Percentiles rank a stretch among this genome's conserved stretches.
Conservation (phyloP, 2,329 filamentous ascomycete species). For the Alternaria incomplexa region DNA sequence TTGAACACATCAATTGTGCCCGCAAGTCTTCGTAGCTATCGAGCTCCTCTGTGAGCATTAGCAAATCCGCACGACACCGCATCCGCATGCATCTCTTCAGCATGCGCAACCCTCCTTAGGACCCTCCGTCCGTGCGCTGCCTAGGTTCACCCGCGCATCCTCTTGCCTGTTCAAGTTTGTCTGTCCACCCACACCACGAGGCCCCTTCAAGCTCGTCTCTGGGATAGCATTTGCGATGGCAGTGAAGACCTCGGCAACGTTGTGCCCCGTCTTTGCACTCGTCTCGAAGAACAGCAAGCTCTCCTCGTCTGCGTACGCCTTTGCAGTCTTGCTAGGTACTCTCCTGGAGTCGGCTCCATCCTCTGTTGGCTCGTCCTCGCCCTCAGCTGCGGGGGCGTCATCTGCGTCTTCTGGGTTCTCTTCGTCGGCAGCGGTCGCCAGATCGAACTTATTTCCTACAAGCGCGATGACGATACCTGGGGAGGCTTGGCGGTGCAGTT, state of each 20-base stretch:
- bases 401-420: constrained; percentile 58
- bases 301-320: constrained; percentile 93
- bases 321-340: constrained; percentile 88
- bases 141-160: constrained; percentile 81
- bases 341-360: constrained; percentile 79
- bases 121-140: constrained; percentile 71
- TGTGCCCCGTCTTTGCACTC: constrained; percentile 92
- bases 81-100: constrained; percentile 49
- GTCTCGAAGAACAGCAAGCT: constrained; percentile 96
- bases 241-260: constrained; percentile 95
- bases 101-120: constrained; percentile 93
- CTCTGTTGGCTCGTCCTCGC: constrained; percentile 60
- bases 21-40: neutral
- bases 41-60: neutral
- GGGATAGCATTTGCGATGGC: constrained; percentile 98
- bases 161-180: constrained; percentile 63
- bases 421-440: constrained; percentile 61
- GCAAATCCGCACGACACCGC: neutral
- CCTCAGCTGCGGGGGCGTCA: constrained; percentile 56
- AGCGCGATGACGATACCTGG: constrained; percentile 97
- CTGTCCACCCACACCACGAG: constrained; percentile 69
- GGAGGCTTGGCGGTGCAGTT: constrained; percentile 93
- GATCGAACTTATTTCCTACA: constrained; percentile 87
- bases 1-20: neutral
- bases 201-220: constrained; percentile 92